Evolutionary conservation across 1,284 basidiomycete species (phyloP).

Genomic region (Hemileia vastatrix): DNA sequence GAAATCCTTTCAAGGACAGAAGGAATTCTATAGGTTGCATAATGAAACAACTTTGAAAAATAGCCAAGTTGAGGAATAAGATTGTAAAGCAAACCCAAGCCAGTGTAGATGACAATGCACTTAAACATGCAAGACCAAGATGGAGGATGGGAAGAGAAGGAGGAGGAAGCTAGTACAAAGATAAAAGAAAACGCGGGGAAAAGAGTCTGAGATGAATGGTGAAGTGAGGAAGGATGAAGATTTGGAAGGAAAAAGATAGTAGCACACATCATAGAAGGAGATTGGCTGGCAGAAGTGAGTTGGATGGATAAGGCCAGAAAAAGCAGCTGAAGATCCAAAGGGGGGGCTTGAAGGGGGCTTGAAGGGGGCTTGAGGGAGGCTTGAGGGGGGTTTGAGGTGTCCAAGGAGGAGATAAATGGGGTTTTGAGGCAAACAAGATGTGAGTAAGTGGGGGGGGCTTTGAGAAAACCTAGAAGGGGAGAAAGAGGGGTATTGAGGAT

Average conservation of each 20-base stretch:
- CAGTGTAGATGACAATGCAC: constrained; percentile 1
- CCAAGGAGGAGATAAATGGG: too few species aligned
- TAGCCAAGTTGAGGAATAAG: constrained; percentile 4
- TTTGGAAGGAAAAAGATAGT: neutral
- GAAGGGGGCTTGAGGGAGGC: too few species aligned
- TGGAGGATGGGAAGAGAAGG: neutral
- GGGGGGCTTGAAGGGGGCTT: too few species aligned
- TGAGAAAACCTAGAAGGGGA: too few species aligned
- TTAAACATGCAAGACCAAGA: neutral
- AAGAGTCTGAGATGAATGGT: constrained; percentile 8
- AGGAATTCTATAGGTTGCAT: constrained; percentile 9
- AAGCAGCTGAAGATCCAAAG: neutral
- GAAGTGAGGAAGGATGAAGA: neutral
- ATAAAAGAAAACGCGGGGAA: constrained; percentile 20
- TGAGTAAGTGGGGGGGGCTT: too few species aligned
- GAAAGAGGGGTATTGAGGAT: too few species aligned
- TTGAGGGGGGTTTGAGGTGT: too few species aligned
- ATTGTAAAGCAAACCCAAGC: constrained; percentile 13
- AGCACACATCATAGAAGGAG: constrained; percentile 17
- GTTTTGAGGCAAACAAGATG: too few species aligned
- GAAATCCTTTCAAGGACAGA: constrained; percentile 6
- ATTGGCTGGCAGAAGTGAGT: constrained; percentile 1
- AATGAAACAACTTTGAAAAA: constrained; percentile 1
- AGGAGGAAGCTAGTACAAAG: neutral
- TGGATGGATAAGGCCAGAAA: constrained; percentile 11